Evolutionary conservation across 78 protist genomes (phyloP).

Genomic region (Neovahlkampfia damariscottae): DNA sequence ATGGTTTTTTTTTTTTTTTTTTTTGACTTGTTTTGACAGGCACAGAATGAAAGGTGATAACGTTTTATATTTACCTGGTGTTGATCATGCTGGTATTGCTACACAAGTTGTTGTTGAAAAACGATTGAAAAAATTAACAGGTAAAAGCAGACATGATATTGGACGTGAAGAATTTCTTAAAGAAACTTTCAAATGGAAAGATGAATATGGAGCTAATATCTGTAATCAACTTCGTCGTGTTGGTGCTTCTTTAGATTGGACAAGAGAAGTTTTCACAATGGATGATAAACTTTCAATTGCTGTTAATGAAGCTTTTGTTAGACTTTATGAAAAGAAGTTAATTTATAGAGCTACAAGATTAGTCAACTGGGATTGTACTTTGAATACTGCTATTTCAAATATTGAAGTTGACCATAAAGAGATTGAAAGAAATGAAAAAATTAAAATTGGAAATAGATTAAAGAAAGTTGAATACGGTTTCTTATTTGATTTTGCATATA

Average conservation of each 20-base stretch:
- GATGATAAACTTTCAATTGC: slow-evolving; percentile 54
- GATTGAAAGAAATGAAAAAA: slow-evolving; percentile 23
- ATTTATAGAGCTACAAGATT: slow-evolving; percentile 74
- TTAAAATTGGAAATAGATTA: slow-evolving; percentile 70
- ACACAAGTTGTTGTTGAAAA: slow-evolving; percentile 94
- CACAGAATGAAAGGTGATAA: slow-evolving; percentile 85
- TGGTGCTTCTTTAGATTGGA: slow-evolving; percentile 97
- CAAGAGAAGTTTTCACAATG: slow-evolving; percentile 90
- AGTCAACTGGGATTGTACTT: slow-evolving; percentile 93
- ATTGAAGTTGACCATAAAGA: slow-evolving; percentile 87
- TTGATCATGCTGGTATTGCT: slow-evolving; percentile 97
- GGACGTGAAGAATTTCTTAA: slow-evolving; percentile 87
- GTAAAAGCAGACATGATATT: slow-evolving; percentile 59
- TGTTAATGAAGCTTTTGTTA: slow-evolving; percentile 85
- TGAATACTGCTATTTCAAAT: slow-evolving; percentile 95
- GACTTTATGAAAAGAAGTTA: slow-evolving; percentile 55
- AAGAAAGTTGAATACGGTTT: slow-evolving; percentile 54
- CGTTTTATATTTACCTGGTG: slow-evolving; percentile 91
- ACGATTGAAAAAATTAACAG: slow-evolving; percentile 39
- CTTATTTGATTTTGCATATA: slow-evolving; percentile 72
- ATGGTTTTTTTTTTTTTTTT: no score
- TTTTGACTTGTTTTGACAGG: neutral
- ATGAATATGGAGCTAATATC: slow-evolving; percentile 69
- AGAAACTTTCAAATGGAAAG: slow-evolving; percentile 91
- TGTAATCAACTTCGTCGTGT: slow-evolving; percentile 63